Base-by-base conservation (phyloP, 352 stramenopile species). In the Phytophthora litchii region DNA sequence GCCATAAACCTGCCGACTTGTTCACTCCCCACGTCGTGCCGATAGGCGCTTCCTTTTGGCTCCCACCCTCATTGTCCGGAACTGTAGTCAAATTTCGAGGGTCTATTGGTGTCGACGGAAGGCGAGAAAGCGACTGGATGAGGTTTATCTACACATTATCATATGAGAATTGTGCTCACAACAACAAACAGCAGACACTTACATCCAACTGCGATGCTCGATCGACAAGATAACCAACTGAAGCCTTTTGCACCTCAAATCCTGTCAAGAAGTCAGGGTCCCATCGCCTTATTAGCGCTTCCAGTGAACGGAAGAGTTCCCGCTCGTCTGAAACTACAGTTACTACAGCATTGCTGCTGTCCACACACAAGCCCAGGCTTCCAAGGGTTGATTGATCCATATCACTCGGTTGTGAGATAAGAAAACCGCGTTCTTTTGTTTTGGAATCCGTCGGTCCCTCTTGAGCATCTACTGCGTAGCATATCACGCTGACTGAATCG, bases 241-340 rank as follows among this genome's bases (percentile, higher is more conserved):
- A 92, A 47, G 65, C 52, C 20, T 89, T 86, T 64, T 97, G 86
- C 1, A 95, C 74, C 60, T 97, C 91, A 71, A 90, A 97, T 10
- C 91, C 89, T 36, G 78, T 66, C 32, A 97, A 67, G 38, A 97
- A 94, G 52, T 97, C 91, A n/a, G 90, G 90, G 50, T 97, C 88
- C 77, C 82, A 91, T 10, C 68, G 36, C 9, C 70, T 66, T 25
- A 97, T 78, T 13, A 95, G 37, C 11, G 29, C 41, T 23, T 88
- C 67, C 4, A 97, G 32, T 19, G 48, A 65, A 11, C 42, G 47
- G 19, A 97, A 68, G 20, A 97, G 55, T 35, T 85, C 76, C 3
- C 50, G 57, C 67, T 97, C 89, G 40, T 79, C 61, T 6, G 56
- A 43, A 40, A 45, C 66, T 41, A 76, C 34, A 34, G 42, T 65